phyloP scores from a whole-genome alignment of 2,329 filamentous ascomycete genomes.

The Colletotrichum viniferum region DNA sequence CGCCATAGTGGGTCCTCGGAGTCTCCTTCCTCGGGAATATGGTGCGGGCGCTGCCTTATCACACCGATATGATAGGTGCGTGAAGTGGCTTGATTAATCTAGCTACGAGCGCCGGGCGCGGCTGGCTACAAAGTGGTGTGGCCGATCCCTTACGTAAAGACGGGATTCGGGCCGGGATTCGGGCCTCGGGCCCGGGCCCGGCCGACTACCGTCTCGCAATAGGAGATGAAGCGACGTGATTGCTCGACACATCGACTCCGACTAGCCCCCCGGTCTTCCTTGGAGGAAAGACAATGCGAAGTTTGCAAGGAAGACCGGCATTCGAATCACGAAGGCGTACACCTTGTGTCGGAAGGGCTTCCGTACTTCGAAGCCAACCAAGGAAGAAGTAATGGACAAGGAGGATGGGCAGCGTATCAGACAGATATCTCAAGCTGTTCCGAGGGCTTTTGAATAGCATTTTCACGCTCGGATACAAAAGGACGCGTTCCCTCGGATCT shows the following conservation, averaged over 20 bases:
- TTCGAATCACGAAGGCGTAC: not conserved
- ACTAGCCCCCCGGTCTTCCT: not conserved
- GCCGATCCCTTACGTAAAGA: too few species aligned
- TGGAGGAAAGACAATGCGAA: not conserved
- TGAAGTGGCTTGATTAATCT: too few species aligned
- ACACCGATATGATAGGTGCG: not conserved
- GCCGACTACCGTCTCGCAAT: too few species aligned
- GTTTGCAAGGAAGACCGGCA: not conserved
- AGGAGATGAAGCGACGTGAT: not conserved
- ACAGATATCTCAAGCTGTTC: not conserved
- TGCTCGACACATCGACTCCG: not conserved
- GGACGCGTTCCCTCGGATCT: not conserved
- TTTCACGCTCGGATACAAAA: fast-evolving
- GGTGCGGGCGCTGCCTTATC: not conserved
- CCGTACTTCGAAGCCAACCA: not conserved
- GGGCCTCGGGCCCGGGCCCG: too few species aligned
- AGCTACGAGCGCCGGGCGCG: too few species aligned
- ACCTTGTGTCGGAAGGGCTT: not conserved
- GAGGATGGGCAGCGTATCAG: not conserved
- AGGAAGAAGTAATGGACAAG: not conserved
- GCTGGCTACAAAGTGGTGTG: too few species aligned
- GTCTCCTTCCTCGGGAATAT: not conserved
- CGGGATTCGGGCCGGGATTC: too few species aligned
- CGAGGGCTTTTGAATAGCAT: not conserved
- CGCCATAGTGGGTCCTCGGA: not conserved